phyloP scores from a whole-genome alignment of 345 rosid species.

The Ceriops tagal region DNA sequence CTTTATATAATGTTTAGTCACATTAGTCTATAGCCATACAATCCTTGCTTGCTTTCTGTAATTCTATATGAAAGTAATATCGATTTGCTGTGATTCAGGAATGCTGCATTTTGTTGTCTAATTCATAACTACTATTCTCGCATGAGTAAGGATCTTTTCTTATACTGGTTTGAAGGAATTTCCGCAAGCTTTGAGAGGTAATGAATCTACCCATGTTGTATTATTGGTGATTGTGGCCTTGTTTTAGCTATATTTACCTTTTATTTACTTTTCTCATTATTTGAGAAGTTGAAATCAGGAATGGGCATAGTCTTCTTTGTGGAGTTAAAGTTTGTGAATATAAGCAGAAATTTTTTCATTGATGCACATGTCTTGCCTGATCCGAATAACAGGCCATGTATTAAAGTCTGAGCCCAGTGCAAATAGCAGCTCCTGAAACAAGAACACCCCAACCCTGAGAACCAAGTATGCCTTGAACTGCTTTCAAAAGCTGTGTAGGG shows the following conservation, averaged over 20 bases:
- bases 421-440: constrained; percentile 74
- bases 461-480: constrained; percentile 66
- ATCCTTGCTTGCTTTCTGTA: background rate
- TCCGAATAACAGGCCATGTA: background rate
- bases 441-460: constrained; percentile 96
- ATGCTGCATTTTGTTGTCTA: constrained; percentile 71
- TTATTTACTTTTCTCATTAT: background rate
- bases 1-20: background rate
- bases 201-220: background rate
- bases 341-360: no score
- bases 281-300: background rate
- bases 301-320: background rate
- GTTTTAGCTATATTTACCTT: background rate
- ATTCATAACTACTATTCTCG: constrained; percentile 49
- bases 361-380: background rate
- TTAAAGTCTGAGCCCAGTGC: constrained; percentile 28
- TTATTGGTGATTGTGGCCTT: background rate
- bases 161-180: constrained; percentile 82
- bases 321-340: background rate
- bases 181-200: constrained; percentile 79
- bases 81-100: constrained; percentile 42
- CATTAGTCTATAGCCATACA: background rate
- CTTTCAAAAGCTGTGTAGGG: constrained; percentile 77
- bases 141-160: constrained; percentile 55
- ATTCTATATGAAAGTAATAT: background rate